Evolutionary conservation across 305 asterid genomes (phyloP).

Genomic region (Caryopteris hybrid): DNA sequence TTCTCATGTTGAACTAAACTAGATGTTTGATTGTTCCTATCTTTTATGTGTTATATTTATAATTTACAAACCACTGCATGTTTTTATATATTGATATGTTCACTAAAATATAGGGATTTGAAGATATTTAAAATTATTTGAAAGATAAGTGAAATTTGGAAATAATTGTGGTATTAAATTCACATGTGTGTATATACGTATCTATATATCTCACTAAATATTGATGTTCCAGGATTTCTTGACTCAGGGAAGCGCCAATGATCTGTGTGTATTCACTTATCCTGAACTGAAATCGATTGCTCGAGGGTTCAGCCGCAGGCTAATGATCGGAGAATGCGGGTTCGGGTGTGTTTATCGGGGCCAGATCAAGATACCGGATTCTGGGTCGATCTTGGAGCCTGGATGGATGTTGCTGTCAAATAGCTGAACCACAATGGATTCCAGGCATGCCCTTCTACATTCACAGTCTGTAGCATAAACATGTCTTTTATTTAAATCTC

Average conservation of each 20-base stretch:
- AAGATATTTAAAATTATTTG: too few species aligned
- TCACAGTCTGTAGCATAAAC: too few species aligned
- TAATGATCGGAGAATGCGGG: constrained; percentile 86
- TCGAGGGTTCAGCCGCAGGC: constrained; percentile 57
- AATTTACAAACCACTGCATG: too few species aligned
- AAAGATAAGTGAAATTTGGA: too few species aligned
- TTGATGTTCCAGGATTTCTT: constrained; percentile 57
- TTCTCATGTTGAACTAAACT: too few species aligned
- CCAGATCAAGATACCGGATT: constrained; percentile 21
- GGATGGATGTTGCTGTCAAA: constrained; percentile 64
- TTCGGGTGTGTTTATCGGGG: constrained; percentile 56
- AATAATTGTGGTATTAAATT: too few species aligned
- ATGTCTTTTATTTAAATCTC: neutral
- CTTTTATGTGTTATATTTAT: too few species aligned
- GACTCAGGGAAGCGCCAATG: constrained; percentile 58
- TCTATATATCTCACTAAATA: too few species aligned
- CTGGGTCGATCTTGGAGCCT: constrained; percentile 19
- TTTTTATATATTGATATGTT: too few species aligned
- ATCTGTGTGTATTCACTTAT: constrained; percentile 61
- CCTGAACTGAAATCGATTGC: constrained; percentile 71
- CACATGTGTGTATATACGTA: too few species aligned
- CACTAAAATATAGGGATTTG: too few species aligned
- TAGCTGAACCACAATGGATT: constrained; percentile 79
- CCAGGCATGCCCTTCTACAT: constrained; percentile 67
- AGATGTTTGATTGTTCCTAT: too few species aligned